Evolutionary conservation across 208 protist genomes (phyloP).

Genomic region (Crithidia bombi): DNA sequence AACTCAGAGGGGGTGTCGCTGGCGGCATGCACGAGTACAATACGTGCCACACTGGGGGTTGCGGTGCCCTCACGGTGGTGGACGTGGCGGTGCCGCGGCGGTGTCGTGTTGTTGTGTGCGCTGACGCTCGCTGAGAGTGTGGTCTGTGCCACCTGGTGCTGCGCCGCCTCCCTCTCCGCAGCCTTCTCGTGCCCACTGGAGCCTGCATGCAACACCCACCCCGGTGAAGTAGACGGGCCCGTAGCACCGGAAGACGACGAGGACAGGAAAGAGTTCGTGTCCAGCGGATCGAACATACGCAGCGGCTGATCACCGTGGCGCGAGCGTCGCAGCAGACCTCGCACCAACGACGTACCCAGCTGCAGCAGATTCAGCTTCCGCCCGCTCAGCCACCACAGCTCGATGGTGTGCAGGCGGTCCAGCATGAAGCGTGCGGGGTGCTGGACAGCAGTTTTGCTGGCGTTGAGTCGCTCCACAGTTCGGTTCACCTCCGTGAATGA

Average conservation of each 20-base stretch:
- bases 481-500: background rate
- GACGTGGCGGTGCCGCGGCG: background rate
- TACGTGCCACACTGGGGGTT: conserved; percentile 15
- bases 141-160: background rate
- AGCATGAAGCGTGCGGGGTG: conserved; percentile 16
- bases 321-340: conserved; percentile 30
- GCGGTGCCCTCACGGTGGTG: background rate
- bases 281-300: conserved; percentile 12
- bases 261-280: no score
- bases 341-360: conserved; percentile 40
- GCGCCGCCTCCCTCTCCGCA: background rate
- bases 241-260: no score
- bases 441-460: background rate
- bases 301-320: conserved; percentile 8
- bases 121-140: background rate
- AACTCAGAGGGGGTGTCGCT: conserved; percentile 22
- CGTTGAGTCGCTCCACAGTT: conserved; percentile 15
- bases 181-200: background rate
- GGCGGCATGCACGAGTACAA: conserved; percentile 31
- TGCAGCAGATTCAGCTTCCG: conserved; percentile 35
- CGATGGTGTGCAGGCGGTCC: conserved; percentile 21
- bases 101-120: background rate
- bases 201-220: no score
- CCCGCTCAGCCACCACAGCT: conserved; percentile 18
- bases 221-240: no score